These are phyloP conservation scores for Cladosporium colombiae DNA, from an alignment of 2,329 filamentous ascomycete species.

Conservation along the genomic window DNA sequence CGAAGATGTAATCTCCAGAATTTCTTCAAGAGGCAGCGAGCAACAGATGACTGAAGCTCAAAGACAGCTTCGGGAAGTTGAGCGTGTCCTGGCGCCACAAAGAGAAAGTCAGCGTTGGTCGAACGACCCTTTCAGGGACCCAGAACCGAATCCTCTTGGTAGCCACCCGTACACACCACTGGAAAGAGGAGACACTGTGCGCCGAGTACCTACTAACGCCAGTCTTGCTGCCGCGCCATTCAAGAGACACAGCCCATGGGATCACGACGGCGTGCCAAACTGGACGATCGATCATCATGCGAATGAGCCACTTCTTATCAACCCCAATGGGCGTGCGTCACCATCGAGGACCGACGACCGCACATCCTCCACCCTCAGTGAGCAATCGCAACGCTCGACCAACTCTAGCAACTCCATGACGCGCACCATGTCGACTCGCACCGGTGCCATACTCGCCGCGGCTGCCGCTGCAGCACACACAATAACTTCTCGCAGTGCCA, in stretches of 20 bases:
- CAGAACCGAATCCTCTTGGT: conserved; percentile 39
- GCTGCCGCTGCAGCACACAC: conserved; percentile 28
- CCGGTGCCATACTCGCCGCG: conserved; percentile 41
- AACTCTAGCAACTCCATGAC: conserved; percentile 46
- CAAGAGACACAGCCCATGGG: conserved; percentile 23
- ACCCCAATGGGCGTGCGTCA: conserved; percentile 42
- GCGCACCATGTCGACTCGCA: conserved; percentile 49
- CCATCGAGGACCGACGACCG: conserved; percentile 57
- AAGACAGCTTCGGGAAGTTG: conserved; percentile 27
- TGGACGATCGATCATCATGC: conserved; percentile 31
- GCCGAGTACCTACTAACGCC: conserved; percentile 30
- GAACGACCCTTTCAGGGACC: conserved; percentile 36
- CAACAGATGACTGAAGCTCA: conserved; percentile 23
- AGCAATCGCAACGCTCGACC: conserved; percentile 49
- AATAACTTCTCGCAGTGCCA: conserved; percentile 16
- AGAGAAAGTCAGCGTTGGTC: conserved; percentile 19
- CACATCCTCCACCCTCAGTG: conserved; percentile 58
- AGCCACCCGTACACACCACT: conserved; percentile 37
- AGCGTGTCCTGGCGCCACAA: conserved; percentile 23
- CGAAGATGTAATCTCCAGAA: conserved; percentile 45
- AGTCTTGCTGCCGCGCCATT: conserved; percentile 23
- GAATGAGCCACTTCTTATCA: conserved; percentile 22
- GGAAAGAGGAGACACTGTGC: conserved; percentile 29
- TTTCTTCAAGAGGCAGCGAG: conserved; percentile 3
- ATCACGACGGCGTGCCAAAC: conserved; percentile 29